Conservation (phyloP, 257 asterid species). For the Solanum raphanifolium region DNA sequence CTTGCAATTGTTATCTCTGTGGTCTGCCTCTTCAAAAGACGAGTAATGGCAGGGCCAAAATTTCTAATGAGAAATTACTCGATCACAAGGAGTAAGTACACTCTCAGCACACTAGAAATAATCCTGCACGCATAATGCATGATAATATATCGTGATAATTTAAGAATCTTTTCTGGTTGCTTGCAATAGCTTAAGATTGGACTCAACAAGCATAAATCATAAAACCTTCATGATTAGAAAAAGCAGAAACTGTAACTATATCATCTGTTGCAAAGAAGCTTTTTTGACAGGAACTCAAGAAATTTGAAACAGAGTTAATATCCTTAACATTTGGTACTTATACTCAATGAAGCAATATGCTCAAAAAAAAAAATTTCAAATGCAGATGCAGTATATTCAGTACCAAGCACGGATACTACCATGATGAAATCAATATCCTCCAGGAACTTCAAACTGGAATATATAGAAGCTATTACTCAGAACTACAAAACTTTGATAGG, state of each 20-base stretch:
- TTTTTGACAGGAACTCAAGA: background rate
- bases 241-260: background rate
- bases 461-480: slow-evolving; percentile 52
- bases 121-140: background rate
- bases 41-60: slow-evolving; percentile 12
- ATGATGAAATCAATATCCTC: slow-evolving; percentile 38
- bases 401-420: slow-evolving; percentile 48
- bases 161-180: background rate
- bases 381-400: slow-evolving; percentile 76
- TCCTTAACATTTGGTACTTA: background rate
- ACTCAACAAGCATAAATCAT: background rate
- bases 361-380: background rate
- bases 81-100: slow-evolving; percentile 58
- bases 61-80: slow-evolving; percentile 31
- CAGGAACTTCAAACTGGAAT: slow-evolving; percentile 43
- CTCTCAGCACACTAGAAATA: background rate
- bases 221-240: background rate
- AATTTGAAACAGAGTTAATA: background rate
- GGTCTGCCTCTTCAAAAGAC: slow-evolving; percentile 29
- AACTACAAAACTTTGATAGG: slow-evolving; percentile 72
- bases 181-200: background rate
- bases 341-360: background rate
- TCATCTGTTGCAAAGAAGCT: background rate
- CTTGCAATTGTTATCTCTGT: slow-evolving; percentile 21
- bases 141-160: background rate